Evolutionary conservation across 306 rosid species (phyloP).

Genomic region (Glycine latifolia): DNA sequence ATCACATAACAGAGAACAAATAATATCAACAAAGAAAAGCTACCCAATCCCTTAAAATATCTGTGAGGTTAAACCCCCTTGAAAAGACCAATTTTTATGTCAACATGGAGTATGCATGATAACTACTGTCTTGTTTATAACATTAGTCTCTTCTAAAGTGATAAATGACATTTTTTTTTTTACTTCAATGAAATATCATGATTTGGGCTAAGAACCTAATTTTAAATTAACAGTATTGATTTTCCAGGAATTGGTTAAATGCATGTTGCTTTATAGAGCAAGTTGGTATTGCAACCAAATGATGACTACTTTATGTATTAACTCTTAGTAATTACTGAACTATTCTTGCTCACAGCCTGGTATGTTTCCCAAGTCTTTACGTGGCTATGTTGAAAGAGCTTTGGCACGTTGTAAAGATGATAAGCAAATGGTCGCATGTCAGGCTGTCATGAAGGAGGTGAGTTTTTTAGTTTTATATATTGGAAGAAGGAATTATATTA

Average conservation of each 20-base stretch:
- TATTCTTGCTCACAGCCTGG: constrained; percentile 74
- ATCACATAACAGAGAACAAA: constrained; percentile 6
- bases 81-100: constrained; percentile 13
- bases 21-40: not conserved
- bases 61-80: not conserved
- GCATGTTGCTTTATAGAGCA: constrained; percentile 30
- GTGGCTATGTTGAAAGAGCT: constrained; percentile 96
- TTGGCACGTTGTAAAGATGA: constrained; percentile 96
- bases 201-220: constrained; percentile 9
- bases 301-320: constrained; percentile 15
- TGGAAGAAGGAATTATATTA: constrained; percentile 13
- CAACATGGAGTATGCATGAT: constrained; percentile 7
- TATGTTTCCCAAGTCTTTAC: constrained; percentile 85
- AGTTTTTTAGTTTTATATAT: constrained; percentile 32
- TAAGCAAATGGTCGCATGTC: constrained; percentile 79
- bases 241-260: constrained; percentile 20
- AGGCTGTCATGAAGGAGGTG: constrained; percentile 90
- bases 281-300: constrained; percentile 29
- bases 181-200: not conserved
- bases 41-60: not conserved
- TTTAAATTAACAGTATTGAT: not conserved
- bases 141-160: not conserved
- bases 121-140: not conserved
- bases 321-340: constrained; percentile 37
- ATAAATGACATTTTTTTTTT: not conserved